Conservation (phyloP, 495 filamentous ascomycete species). For the Chlorociboria aeruginascens region DNA sequence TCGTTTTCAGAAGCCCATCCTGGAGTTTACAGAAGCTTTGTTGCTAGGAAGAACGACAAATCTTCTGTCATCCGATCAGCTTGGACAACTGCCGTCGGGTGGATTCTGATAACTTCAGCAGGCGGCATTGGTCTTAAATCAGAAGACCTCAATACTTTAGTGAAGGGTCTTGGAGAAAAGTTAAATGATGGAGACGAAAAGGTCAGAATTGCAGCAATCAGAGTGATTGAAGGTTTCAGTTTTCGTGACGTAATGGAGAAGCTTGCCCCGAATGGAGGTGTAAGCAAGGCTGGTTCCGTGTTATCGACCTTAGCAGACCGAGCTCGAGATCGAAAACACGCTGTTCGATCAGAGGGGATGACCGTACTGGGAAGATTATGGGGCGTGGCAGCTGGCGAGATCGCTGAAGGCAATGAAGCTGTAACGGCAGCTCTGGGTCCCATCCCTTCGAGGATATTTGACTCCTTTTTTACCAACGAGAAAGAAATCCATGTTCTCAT, state of each 20-base stretch:
- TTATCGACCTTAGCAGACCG: constrained; percentile 75
- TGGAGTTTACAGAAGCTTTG: constrained; percentile 66
- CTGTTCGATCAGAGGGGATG: constrained; percentile 78
- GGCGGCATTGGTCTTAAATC: constrained; percentile 74
- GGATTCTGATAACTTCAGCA: constrained; percentile 70
- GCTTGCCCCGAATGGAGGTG: constrained; percentile 60
- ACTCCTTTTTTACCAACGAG: constrained; percentile 85
- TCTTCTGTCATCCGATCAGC: constrained; percentile 64
- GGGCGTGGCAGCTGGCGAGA: constrained; percentile 81
- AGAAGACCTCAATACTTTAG: constrained; percentile 59
- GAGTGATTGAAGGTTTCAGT: constrained; percentile 63
- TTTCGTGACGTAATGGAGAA: constrained; percentile 71
- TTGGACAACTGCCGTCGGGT: constrained; percentile 75
- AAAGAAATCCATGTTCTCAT: constrained; percentile 70
- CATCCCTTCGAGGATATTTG: constrained; percentile 76
- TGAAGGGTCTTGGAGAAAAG: constrained; percentile 64
- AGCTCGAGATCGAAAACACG: constrained; percentile 72
- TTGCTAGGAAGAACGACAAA: constrained; percentile 78
- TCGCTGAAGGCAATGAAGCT: constrained; percentile 69
- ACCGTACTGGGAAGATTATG: constrained; percentile 72
- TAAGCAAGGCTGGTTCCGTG: constrained; percentile 55
- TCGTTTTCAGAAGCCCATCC: constrained; percentile 72
- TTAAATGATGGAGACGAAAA: constrained; percentile 82
- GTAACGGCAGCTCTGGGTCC: constrained; percentile 59
- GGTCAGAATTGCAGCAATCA: constrained; percentile 77